These are phyloP conservation scores for Chaetomiaceae sp. DNA, from an alignment of 2,329 filamentous ascomycete species.

Conservation along the genomic window DNA sequence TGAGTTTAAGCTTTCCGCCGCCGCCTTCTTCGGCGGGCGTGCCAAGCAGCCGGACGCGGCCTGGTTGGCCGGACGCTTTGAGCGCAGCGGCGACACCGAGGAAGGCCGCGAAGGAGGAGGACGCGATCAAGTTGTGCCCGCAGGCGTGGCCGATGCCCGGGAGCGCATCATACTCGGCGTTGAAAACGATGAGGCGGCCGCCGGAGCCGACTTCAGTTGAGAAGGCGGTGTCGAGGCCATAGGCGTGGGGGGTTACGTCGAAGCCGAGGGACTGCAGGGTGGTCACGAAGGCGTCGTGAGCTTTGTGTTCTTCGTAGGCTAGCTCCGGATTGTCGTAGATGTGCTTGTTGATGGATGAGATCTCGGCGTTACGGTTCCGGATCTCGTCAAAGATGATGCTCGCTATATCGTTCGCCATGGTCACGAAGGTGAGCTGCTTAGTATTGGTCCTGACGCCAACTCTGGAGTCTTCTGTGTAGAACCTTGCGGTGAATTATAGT, in stretches of 20 bases:
- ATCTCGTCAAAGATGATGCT: slow-evolving; percentile 23
- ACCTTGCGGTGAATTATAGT: too few relatives aligned
- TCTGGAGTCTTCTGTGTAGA: too few relatives aligned
- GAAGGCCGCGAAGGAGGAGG: slow-evolving; percentile 38
- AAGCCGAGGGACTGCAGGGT: slow-evolving; percentile 44
- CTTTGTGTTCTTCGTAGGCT: slow-evolving; percentile 47
- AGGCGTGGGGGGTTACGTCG: slow-evolving; percentile 44
- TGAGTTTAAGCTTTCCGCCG: slow-evolving; percentile 39
- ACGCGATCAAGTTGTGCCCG: slow-evolving; percentile 45
- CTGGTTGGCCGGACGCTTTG: slow-evolving; percentile 29
- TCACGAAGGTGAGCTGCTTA: too few relatives aligned
- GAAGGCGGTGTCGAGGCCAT: slow-evolving; percentile 50
- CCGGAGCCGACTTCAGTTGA: slow-evolving; percentile 41
- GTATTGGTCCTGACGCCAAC: too few relatives aligned
- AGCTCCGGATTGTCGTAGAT: slow-evolving; percentile 47
- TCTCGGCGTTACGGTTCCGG: slow-evolving; percentile 13
- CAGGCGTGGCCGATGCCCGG: slow-evolving; percentile 44
- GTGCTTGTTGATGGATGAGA: slow-evolving; percentile 27
- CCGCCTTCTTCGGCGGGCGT: slow-evolving; percentile 43
- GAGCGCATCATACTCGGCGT: slow-evolving; percentile 47
- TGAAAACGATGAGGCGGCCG: slow-evolving; percentile 39
- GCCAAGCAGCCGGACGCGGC: slow-evolving; percentile 39
- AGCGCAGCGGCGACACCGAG: slow-evolving; percentile 36
- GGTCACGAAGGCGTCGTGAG: slow-evolving; percentile 46
- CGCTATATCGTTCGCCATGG: slow-evolving; percentile 18